Base-by-base conservation (phyloP, 140 eudicot genomes). In the Anethum foeniculum region DNA sequence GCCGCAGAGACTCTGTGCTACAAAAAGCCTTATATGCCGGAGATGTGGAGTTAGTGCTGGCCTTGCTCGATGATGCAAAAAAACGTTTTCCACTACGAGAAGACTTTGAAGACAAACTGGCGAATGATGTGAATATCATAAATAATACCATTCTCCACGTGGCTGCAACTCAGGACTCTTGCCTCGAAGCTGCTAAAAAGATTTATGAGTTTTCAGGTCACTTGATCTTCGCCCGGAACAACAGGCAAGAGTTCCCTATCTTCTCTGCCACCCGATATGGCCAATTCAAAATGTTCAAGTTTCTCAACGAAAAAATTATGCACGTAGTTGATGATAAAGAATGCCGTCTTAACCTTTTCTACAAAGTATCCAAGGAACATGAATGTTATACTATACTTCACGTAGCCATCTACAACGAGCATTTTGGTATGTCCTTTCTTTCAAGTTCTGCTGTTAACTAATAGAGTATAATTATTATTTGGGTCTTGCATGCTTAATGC, bases 221-320 rank as follows among this genome's bases (percentile, higher is more conserved):
- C 18, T 9, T 56, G 72, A 14, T 78, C n/a, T 6, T 30, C 25
- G 0, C 27, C 30, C 6, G 1, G 49, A 86, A 84, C 80, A 58
- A 36, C 18, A 49, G 25, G 46, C 75, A 84, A 11, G 85, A 84
- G 78, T 67, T 83, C 19, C 78, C 90, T 0, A 48, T 86, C 10
- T 86, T 81, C 81, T 81, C 81, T 23, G 85, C 90, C n/a, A 87
- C 77, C 21, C 84, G 38, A 16, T 44, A 69, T 47, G 85, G 87
- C 48, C 79, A 85, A 52, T 2, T 77, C 11, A 58, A 81, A 56
- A 79, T 81, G 79, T 86, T 86, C 77, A 83, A 69, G 84, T 81
- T 30, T 44, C 85, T 86, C 19, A 14, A 52, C 78, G 68, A 64
- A 1, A 73, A 84, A 36, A 75, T 3, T 38, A 8, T n/a, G 46